These are phyloP conservation scores for Cytospora piceicola DNA, from an alignment of 2,329 filamentous ascomycete species.

Conservation along the genomic window DNA sequence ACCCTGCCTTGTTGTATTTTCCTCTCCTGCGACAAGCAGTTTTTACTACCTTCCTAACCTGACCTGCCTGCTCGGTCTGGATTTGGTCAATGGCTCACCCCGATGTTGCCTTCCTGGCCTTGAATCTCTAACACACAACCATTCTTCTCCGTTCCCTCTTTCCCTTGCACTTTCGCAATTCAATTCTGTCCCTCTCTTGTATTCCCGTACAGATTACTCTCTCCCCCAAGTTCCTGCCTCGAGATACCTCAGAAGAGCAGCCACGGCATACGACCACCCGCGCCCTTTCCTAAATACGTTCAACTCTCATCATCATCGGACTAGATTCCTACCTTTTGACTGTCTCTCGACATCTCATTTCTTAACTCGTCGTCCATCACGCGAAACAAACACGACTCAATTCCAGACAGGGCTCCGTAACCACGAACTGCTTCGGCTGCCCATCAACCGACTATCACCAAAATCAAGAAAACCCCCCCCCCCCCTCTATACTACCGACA, in stretches of 20 bases:
- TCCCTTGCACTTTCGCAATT: constrained; percentile 26
- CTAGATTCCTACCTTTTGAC: background rate
- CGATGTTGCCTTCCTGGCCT: constrained; percentile 21
- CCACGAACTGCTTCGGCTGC: background rate
- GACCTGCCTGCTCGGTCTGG: constrained; percentile 24
- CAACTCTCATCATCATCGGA: constrained; percentile 9
- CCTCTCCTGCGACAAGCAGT: constrained; percentile 10
- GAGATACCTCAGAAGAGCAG: constrained; percentile 11
- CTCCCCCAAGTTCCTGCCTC: constrained; percentile 19
- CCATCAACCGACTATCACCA: background rate
- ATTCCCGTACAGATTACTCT: constrained; percentile 12
- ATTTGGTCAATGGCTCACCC: constrained; percentile 26
- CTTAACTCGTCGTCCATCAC: background rate
- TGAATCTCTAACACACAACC: constrained; percentile 13
- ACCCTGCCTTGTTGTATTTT: constrained; percentile 7
- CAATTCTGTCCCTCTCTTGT: constrained; percentile 27
- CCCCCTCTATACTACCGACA: constrained; percentile 20
- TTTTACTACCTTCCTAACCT: constrained; percentile 31
- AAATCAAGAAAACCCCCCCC: background rate
- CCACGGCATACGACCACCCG: constrained; percentile 26
- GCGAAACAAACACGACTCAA: constrained; percentile 2
- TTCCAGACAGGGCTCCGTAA: background rate
- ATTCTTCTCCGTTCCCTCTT: constrained; percentile 14
- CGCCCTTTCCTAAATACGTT: constrained; percentile 10
- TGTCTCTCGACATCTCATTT: constrained; percentile 6